Evolutionary conservation across 345 rosid species (phyloP), one percentile per base, ranked within the genome.

Genomic region (Rhodamnia rubescens): DNA sequence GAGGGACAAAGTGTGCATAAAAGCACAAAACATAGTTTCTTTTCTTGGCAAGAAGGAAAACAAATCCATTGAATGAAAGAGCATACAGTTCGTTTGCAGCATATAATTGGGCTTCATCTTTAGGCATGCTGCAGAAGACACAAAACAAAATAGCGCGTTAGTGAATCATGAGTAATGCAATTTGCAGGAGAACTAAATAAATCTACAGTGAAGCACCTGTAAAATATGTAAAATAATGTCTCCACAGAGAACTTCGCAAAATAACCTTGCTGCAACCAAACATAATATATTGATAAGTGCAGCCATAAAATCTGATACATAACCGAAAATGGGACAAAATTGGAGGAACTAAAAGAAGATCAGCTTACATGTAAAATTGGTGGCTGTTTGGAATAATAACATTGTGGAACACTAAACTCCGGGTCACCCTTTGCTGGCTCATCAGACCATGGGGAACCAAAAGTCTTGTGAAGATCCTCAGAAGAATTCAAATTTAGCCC

Each of bases 401-500:
- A 96, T 84, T 88, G 93, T 42, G 99, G 99, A 85, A 96, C 99
- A 49, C 86, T 89, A 92, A 98, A 96, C 87, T 98, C 98, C 14
- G 96, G 96, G 78, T 98, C 98, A 40, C 95, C 98, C 93, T 94
- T 98, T 50, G 95, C 95, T 5, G 99, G 97, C 82, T 96, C 99
- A 85, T 98, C 98, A 50, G 98, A 93, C 99, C 99, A 98, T 52
- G 99, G 99, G 32, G 99, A 96, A 83, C 97, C 95, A 90, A 98
- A 98, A n/a, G 98, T 94, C 92, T 98, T 98, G 84, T 98, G 97
- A 53, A 98, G 98, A 90, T 93, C 95, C 84, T 95, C 99, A 4
- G 95, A 82, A 51, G 99, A 95, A 86, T 98, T 98, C 94, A 98
- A 92, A 89, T 95, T 96, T 83, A 96, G 90, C 49, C 99, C 99